Evolutionary conservation across 1,284 basidiomycete genomes (phyloP).

Genomic region (Tremellales sp.): DNA sequence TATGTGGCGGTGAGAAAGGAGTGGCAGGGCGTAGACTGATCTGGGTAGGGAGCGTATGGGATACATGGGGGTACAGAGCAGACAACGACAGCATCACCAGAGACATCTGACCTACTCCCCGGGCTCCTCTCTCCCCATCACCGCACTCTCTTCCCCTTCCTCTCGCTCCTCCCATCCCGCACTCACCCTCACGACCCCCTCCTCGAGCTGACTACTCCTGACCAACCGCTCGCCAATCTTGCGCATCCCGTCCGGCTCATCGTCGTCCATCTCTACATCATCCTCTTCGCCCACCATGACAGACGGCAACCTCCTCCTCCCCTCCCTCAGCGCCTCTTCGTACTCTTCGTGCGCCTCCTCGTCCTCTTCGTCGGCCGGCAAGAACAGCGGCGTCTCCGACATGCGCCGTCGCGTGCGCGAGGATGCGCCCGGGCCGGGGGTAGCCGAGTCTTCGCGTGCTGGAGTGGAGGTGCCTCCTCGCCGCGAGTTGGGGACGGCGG

Average conservation of each 20-base stretch:
- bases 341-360: conserved; percentile 45
- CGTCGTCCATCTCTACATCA: conserved; percentile 44
- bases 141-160: conserved; percentile 41
- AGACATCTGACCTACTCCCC: conserved; percentile 29
- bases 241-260: conserved; percentile 41
- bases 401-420: conserved; percentile 5
- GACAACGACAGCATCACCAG: no score
- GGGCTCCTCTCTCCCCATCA: conserved; percentile 41
- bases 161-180: conserved; percentile 43
- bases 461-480: conserved; percentile 17
- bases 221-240: conserved; percentile 39
- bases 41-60: no score
- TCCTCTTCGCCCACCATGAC: conserved; percentile 27
- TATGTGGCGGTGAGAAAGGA: no score
- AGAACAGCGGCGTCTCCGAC: conserved; percentile 37
- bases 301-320: conserved; percentile 35
- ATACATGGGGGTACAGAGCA: no score
- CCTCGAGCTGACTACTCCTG: conserved; percentile 39
- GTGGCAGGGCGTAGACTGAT: no score
- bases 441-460: conserved; percentile 16
- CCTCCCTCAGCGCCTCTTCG: conserved; percentile 33
- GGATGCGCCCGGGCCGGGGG: conserved; percentile 19
- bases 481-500: conserved; percentile 24
- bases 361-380: conserved; percentile 40
- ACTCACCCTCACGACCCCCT: conserved; percentile 34